These are phyloP conservation scores for Casuarina cunninghamiana DNA, from an alignment of 306 rosid species.

Conservation along the genomic window DNA sequence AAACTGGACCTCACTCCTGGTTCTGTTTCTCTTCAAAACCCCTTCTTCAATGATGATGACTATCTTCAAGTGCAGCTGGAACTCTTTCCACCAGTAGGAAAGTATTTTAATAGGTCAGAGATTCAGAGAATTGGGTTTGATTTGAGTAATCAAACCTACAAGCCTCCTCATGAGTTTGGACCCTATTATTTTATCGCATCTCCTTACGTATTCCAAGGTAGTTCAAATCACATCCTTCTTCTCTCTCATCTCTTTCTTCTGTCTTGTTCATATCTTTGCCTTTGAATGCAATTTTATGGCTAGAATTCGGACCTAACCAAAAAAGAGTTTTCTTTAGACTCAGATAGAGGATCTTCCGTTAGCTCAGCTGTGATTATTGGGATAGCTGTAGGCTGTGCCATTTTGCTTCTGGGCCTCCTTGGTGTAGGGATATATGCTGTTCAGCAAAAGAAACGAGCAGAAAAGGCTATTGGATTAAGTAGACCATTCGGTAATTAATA, in stretches of 20 bases:
- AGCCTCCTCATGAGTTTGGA: constrained; percentile 78
- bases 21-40: constrained; percentile 75
- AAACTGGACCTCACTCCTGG: constrained; percentile 69
- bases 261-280: background rate
- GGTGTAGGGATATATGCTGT: constrained; percentile 68
- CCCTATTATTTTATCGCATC: constrained; percentile 73
- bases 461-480: constrained; percentile 81
- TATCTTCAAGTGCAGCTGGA: constrained; percentile 76
- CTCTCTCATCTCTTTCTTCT: background rate
- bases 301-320: constrained; percentile 26
- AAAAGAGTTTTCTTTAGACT: constrained; percentile 43
- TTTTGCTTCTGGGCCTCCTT: constrained; percentile 65
- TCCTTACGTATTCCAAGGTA: constrained; percentile 75
- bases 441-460: constrained; percentile 90
- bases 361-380: constrained; percentile 51
- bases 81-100: constrained; percentile 74
- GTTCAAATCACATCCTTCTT: background rate
- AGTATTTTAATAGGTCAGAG: constrained; percentile 66
- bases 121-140: constrained; percentile 79
- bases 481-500: constrained; percentile 74
- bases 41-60: constrained; percentile 71
- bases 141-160: constrained; percentile 77
- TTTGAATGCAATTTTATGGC: constrained; percentile 6
- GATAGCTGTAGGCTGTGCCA: constrained; percentile 53
- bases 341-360: constrained; percentile 37